Conservation (phyloP, 148 eudicot genomes). For the Rhododendron vialii region DNA sequence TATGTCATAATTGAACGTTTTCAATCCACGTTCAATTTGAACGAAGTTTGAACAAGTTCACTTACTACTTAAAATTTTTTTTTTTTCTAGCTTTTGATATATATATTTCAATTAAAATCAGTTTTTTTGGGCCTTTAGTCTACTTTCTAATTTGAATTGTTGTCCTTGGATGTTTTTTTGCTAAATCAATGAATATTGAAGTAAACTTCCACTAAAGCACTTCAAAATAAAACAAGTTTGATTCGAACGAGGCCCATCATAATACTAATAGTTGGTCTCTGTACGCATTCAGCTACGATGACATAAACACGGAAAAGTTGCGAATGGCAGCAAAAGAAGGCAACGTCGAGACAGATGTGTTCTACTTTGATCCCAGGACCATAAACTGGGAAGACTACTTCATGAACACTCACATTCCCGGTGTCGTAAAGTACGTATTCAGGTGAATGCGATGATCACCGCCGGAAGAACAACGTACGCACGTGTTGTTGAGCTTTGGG, state of each 20-base stretch:
- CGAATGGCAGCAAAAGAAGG: constrained; percentile 24
- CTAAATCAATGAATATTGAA: not conserved
- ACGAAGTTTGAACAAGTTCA: not conserved
- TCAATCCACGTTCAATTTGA: not conserved
- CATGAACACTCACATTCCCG: constrained; percentile 36
- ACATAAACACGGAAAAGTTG: constrained; percentile 38
- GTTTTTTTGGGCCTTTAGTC: not conserved
- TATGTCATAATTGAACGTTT: not conserved
- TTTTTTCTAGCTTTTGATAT: too few species aligned
- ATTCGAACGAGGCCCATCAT: not conserved
- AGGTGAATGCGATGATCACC: constrained; percentile 13
- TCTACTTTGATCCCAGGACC: constrained; percentile 43
- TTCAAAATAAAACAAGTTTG: not conserved
- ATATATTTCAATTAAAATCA: too few species aligned
- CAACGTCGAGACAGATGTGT: constrained; percentile 28
- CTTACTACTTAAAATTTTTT: not conserved
- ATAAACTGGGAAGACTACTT: constrained; percentile 57
- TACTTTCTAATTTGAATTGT: not conserved
- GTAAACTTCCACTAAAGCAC: not conserved
- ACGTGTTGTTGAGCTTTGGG: not conserved
- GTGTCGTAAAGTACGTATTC: constrained; percentile 40
- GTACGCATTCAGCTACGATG: constrained; percentile 30
- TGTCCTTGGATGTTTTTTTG: not conserved
- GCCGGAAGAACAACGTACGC: not conserved
- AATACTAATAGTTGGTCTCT: not conserved